Conservation (phyloP, 345 rosid species). For the Lenwebbia sp. region DNA sequence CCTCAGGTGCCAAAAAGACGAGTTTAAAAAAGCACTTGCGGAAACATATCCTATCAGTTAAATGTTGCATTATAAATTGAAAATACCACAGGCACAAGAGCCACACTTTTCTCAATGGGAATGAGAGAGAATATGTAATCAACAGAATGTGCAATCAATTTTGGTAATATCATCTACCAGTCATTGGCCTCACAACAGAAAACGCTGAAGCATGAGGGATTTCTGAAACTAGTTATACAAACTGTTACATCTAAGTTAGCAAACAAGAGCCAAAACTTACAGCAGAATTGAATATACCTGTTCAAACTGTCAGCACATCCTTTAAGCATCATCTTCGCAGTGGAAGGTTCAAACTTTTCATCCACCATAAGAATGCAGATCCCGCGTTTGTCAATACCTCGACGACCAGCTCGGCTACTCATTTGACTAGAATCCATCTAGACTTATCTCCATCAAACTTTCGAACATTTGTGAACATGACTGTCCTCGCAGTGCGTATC, state of each 20-base stretch:
- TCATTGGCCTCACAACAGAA: not conserved
- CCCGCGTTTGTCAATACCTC: conserved; percentile 95
- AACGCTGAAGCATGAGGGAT: not conserved
- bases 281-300: conserved; percentile 37
- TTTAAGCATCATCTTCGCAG: conserved; percentile 89
- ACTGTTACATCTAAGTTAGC: not conserved
- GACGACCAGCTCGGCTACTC: conserved; percentile 99
- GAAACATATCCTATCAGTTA: not conserved
- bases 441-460: conserved; percentile 98
- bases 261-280: not conserved
- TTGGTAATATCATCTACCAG: not conserved
- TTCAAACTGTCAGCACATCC: conserved; percentile 94
- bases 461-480: no score
- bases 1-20: not conserved
- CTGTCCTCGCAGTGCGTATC: conserved; percentile 96
- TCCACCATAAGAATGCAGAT: conserved; percentile 93
- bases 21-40: not conserved
- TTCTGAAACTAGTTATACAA: not conserved
- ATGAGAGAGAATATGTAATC: not conserved
- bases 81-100: not conserved
- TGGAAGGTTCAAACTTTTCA: conserved; percentile 91
- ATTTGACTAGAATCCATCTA: conserved; percentile 97
- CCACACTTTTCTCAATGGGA: not conserved
- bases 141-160: not conserved
- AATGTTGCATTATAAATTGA: not conserved